Conservation (phyloP, 768 basidiomycete genomes). For the Suillus discolor region DNA sequence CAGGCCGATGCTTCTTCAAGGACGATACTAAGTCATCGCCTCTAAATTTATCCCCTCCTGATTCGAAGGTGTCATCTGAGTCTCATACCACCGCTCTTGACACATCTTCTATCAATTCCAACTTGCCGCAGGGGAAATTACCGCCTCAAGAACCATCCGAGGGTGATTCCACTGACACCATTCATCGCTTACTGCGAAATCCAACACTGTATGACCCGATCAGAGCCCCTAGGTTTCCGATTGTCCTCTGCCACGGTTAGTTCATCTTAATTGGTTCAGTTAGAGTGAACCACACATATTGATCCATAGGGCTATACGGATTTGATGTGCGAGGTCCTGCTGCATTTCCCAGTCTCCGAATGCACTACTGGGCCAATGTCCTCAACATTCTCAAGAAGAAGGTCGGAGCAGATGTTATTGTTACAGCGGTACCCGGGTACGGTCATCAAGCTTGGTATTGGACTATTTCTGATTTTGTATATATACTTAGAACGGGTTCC, state of each 20-base stretch:
- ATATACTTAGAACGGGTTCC: constrained; percentile 74
- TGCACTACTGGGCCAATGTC: constrained; percentile 95
- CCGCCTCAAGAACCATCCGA: constrained; percentile 18
- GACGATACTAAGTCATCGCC: background rate
- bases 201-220: constrained; percentile 80
- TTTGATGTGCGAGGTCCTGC: constrained; percentile 89
- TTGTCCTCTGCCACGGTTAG: constrained; percentile 95
- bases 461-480: background rate
- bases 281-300: background rate
- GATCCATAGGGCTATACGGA: constrained; percentile 78
- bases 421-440: constrained; percentile 92
- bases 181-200: constrained; percentile 73
- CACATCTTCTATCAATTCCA: background rate
- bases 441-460: constrained; percentile 26
- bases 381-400: constrained; percentile 76
- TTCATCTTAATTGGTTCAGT: constrained; percentile 14
- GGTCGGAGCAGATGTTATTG: constrained; percentile 92
- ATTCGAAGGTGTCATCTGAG: background rate
- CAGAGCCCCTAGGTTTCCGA: constrained; percentile 81
- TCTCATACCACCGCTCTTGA: background rate
- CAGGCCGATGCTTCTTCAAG: background rate
- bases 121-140: background rate
- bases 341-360: constrained; percentile 77
- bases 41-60: background rate
- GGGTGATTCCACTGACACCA: constrained; percentile 41